A percentile compares a stretch with the other conserved stretches of the same genome.
These are phyloP conservation scores for Trypethelium eluteriae DNA, from an alignment of 495 filamentous ascomycete genomes.

Conservation along the genomic window DNA sequence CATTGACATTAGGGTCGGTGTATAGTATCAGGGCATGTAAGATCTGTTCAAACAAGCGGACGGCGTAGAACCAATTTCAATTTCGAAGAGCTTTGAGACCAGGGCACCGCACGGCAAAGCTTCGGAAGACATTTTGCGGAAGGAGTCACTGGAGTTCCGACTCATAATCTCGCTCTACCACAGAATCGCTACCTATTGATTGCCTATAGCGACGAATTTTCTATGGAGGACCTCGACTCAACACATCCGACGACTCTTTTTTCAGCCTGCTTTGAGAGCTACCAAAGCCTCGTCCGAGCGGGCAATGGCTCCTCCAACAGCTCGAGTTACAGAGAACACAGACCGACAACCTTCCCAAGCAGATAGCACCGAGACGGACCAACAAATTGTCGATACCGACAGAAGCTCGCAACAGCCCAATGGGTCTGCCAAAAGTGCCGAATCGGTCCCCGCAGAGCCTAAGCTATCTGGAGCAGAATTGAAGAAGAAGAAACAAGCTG, in stretches of 20 bases:
- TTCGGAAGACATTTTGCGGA: not conserved
- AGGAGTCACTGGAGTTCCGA: not conserved
- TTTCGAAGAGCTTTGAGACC: too few relatives aligned
- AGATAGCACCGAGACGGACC: not conserved
- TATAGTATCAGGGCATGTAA: too few relatives aligned
- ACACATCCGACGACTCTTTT: not conserved
- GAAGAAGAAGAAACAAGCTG: slow-evolving; percentile 39
- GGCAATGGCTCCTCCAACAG: not conserved
- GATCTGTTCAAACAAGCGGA: too few relatives aligned
- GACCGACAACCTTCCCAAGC: not conserved
- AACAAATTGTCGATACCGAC: not conserved
- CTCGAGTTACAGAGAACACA: not conserved
- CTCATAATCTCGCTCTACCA: too few relatives aligned
- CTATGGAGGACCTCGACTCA: not conserved
- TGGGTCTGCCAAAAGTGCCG: not conserved
- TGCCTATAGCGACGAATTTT: not conserved
- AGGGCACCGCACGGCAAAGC: too few relatives aligned
- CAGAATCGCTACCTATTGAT: too few relatives aligned
- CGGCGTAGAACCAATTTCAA: too few relatives aligned
- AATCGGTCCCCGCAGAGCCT: slow-evolving; percentile 8
- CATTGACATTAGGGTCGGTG: too few relatives aligned
- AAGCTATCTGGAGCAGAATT: slow-evolving; percentile 32
- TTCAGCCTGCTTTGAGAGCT: not conserved
- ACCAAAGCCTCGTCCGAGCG: not conserved
- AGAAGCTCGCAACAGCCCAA: not conserved